Evolutionary conservation across 306 rosid genomes (phyloP), one percentile per base, ranked within the genome.

Genomic region (Betula pendula): DNA sequence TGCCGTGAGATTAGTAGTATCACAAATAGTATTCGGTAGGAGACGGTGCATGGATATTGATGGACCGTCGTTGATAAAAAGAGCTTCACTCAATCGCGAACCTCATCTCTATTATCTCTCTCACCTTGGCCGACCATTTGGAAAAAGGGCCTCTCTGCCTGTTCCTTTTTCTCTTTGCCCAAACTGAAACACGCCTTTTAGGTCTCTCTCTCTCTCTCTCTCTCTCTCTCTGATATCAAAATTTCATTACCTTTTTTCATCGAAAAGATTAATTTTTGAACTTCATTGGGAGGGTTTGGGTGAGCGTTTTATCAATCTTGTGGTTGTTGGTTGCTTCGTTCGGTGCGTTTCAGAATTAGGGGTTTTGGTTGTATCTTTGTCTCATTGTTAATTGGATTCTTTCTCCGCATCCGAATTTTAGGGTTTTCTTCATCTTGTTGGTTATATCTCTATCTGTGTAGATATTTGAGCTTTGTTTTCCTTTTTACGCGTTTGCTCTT

Each of bases 41-140:
- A 63, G 73, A 65, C 63, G 63, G 70, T 60, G 63, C 69, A 72
- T 31, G 79, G 51, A 43, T 6, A 17, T 2, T n/a, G 15, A 20
- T 65, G 70, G 22, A 65, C 45, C 44, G 25, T 65, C 70, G 47
- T 65, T 56, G 13, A 56, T 56, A 56, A 56, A 56, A 56, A 6
- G 42, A 38, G 42, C 14, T 9, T 10, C 3, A 10, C 49, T 24
- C 4, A 10, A 25, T 22, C 29, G 12, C 27, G 15, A 24, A 10
- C 63, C 29, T 24, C 63, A 24, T 56, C 63, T 52, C 24, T 52
- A 9, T 12, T 84, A 15, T 83, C 66, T 84, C 72, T 80, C 45
- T 31, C 38, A 77, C 12, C 60, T 69, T 78, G 68, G 81, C 82
- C 81, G 83, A 68, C 82, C 86, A 74, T 75, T 69, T 6, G 8